phyloP scores from a whole-genome alignment of 2,329 filamentous ascomycete species.

The Trichoderma cornu-damae region DNA sequence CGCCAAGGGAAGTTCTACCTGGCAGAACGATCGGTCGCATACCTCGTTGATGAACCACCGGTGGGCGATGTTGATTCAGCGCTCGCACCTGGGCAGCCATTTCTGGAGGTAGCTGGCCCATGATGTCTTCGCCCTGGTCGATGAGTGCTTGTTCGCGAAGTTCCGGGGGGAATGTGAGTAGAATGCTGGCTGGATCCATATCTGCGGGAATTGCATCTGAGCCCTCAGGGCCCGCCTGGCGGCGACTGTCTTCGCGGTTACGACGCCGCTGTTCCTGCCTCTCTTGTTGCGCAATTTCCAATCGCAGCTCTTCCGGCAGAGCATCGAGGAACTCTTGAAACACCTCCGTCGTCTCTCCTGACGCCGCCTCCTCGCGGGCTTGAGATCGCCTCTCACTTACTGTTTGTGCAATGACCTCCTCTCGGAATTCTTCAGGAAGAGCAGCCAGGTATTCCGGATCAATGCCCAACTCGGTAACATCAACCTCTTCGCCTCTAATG shows the following conservation, averaged over 20 bases:
- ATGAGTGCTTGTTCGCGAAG: constrained; percentile 82
- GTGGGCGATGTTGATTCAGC: constrained; percentile 44
- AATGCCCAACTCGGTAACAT: constrained; percentile 92
- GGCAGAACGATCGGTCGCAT: constrained; percentile 29
- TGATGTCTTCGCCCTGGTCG: constrained; percentile 84
- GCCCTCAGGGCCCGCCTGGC: constrained; percentile 55
- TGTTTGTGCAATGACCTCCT: constrained; percentile 92
- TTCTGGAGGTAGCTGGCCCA: constrained; percentile 78
- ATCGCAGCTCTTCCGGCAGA: constrained; percentile 80
- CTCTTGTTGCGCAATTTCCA: constrained; percentile 88
- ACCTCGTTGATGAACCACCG: constrained; percentile 28
- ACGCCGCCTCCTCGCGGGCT: constrained; percentile 60
- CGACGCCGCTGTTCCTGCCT: constrained; percentile 81
- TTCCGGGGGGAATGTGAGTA: constrained; percentile 80
- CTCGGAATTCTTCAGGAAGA: constrained; percentile 92
- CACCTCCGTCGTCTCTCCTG: constrained; percentile 74
- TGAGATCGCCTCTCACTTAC: constrained; percentile 77
- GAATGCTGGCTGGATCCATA: constrained; percentile 89
- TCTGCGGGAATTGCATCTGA: constrained; percentile 56
- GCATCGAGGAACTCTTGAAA: constrained; percentile 93
- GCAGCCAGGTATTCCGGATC: constrained; percentile 92
- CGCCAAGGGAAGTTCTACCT: constrained; percentile 30
- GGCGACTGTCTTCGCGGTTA: constrained; percentile 74
- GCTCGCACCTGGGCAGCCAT: constrained; percentile 81
- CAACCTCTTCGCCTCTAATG: constrained; percentile 79